A percentile compares a stretch with the other conserved stretches of the same genome.
Conservation (phyloP, 2,329 filamentous ascomycete genomes). For the Cercospora zeae-maydis region DNA sequence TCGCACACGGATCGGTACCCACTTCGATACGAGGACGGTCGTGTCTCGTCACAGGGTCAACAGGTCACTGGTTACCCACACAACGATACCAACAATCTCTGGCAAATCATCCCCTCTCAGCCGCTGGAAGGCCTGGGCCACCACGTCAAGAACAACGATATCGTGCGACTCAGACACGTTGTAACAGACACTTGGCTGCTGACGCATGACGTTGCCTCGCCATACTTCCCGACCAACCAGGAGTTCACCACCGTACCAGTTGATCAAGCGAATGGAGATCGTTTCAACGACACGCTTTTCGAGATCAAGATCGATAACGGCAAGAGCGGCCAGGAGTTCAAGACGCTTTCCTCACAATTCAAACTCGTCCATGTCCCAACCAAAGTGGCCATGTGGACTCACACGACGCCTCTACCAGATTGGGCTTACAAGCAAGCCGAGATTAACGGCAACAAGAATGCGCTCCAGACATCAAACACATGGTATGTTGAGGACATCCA, state of each 20-base stretch:
- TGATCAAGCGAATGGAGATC: slow-evolving; percentile 68
- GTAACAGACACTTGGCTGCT: slow-evolving; percentile 82
- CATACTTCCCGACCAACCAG: slow-evolving; percentile 94
- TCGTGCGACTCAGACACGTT: slow-evolving; percentile 81
- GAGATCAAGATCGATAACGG: slow-evolving; percentile 86
- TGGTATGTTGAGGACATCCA: slow-evolving; percentile 92
- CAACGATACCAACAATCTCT: slow-evolving; percentile 98
- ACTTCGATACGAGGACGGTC: slow-evolving; percentile 92
- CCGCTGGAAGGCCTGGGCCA: slow-evolving; percentile 56
- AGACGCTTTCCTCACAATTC: slow-evolving; percentile 87
- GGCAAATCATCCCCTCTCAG: slow-evolving; percentile 78
- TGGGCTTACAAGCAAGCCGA: slow-evolving; percentile 98
- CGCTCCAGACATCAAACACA: slow-evolving; percentile 82
- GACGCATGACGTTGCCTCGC: slow-evolving; percentile 95
- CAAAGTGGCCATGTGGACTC: slow-evolving; percentile 99
- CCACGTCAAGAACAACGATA: slow-evolving; percentile 74
- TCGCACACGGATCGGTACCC: slow-evolving; percentile 88
- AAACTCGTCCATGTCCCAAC: slow-evolving; percentile 92
- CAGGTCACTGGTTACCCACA: slow-evolving; percentile 97
- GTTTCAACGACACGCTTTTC: slow-evolving; percentile 86
- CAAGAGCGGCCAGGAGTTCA: slow-evolving; percentile 78
- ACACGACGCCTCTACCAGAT: slow-evolving; percentile 88
- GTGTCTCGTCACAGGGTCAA: slow-evolving; percentile 93
- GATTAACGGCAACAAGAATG: slow-evolving; percentile 98
- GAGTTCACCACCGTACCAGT: slow-evolving; percentile 83